Evolutionary conservation across 768 basidiomycete genomes (phyloP), one percentile per base, ranked within the genome.

Genomic region (Lentinula boryana): DNA sequence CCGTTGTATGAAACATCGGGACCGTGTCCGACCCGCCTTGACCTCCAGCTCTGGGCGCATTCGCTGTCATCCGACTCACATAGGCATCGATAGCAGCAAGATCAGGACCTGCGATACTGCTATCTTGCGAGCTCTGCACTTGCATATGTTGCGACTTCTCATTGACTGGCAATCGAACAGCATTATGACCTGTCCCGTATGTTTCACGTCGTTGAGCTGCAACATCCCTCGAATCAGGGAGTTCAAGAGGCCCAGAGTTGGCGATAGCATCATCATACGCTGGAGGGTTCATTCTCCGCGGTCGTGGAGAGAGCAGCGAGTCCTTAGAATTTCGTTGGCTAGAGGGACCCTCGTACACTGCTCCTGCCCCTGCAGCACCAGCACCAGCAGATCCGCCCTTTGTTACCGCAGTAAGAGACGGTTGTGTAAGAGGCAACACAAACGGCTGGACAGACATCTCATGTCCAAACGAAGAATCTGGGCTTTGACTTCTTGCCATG

Each of bases 231-330:
- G 57, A 58, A 13, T 46, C 57, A 15, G 46, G 12, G 9, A 48
- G 33, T 46, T n/a, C 40, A 51, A 6, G 6, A 51, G 6, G 10
- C 8, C 18, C 27, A 16, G 49, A 1, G 21, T 27, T 53, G 32
- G 13, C 32, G 13, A 38, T 44, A 2, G 36, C 53, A 13, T 56
- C 55, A 13, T 40, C 21, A 31, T 58, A 58, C 15, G 57, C 31
- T n/a, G 57, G 57, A 21, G 57, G 57, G 46, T 58, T 58, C 36
- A 58, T 21, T 35, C 57, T 56, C 21, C 55, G 16, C 23, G 38
- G 44, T 44, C 32, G 44, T 3, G 57, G 48, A 31, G 57, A 12
- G 41, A 40, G 10, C n/a, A 56, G 18, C 18, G 55, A 56, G 8
- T 56, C 55, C 23, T 56, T 40, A 9, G 55, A 56, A 23, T 43